Evolutionary conservation across 192 early-diverging fungal genomes (phyloP).

Genomic region (Coemansia sp.): DNA sequence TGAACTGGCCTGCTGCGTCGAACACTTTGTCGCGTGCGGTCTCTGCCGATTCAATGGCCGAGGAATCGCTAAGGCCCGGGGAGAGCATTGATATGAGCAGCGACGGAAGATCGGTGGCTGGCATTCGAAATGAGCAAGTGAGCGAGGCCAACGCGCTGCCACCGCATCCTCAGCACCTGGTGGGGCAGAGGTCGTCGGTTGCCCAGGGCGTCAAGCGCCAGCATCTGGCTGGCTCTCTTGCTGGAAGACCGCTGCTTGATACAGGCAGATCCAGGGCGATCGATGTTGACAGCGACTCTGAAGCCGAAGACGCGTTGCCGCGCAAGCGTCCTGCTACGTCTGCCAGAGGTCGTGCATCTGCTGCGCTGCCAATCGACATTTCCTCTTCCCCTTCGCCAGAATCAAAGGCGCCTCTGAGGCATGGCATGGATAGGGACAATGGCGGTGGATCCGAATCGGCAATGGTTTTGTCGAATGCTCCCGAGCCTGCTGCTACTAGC

Average conservation of each 20-base stretch:
- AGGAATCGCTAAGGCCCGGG: background rate
- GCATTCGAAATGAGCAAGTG: background rate
- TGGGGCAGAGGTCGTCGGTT: background rate
- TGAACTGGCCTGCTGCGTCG: slow-evolving; percentile 9
- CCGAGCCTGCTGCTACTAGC: background rate
- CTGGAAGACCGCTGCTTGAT: no score
- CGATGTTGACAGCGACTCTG: background rate
- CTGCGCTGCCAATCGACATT: background rate
- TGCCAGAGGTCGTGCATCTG: background rate
- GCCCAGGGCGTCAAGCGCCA: background rate
- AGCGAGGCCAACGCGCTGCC: slow-evolving; percentile 4
- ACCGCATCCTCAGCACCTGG: slow-evolving; percentile 15
- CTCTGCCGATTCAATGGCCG: background rate
- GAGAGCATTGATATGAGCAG: slow-evolving; percentile 6
- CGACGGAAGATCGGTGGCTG: background rate
- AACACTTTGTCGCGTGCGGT: background rate
- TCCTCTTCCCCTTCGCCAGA: background rate
- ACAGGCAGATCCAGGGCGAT: no score
- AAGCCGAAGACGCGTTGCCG: no score
- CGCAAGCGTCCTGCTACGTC: background rate
- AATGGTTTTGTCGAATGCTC: background rate
- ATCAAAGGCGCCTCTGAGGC: no score
- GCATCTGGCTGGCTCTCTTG: background rate
- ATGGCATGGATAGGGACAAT: no score
- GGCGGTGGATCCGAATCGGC: no score